These are phyloP conservation scores for Leptodontidium sp. DNA, from an alignment of 2,329 filamentous ascomycete species.

Conservation along the genomic window DNA sequence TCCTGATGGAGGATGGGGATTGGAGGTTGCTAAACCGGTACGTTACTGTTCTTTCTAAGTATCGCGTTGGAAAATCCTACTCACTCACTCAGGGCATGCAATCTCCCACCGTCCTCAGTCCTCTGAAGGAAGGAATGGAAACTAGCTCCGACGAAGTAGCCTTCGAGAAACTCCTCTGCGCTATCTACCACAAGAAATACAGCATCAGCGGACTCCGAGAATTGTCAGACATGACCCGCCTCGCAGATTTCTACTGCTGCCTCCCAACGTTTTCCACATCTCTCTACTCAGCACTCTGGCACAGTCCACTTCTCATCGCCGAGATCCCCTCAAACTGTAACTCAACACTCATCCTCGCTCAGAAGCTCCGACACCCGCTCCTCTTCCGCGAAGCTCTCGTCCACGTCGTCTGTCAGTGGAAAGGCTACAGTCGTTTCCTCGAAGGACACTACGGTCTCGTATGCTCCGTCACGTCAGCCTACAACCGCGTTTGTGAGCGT, in stretches of 20 bases:
- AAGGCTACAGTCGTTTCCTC: constrained; percentile 18
- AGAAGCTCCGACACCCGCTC: constrained; percentile 27
- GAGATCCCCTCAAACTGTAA: constrained; percentile 19
- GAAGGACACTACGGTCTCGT: constrained; percentile 21
- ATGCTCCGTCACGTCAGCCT: constrained; percentile 14
- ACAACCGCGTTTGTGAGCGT: constrained; percentile 24
- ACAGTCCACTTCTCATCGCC: constrained; percentile 14
- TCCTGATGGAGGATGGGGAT: constrained; percentile 29
- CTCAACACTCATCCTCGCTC: constrained; percentile 23
- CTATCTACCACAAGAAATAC: constrained; percentile 31
- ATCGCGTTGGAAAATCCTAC: neutral
- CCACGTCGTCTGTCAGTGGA: constrained; percentile 27
- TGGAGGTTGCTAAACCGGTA: constrained; percentile 23
- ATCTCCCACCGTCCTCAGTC: constrained; percentile 13
- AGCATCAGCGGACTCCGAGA: constrained; percentile 1
- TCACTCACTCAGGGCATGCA: neutral
- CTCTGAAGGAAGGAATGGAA: neutral
- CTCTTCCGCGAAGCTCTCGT: constrained; percentile 31
- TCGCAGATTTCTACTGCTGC: constrained; percentile 30
- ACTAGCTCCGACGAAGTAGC: constrained; percentile 5
- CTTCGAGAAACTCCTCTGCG: constrained; percentile 30
- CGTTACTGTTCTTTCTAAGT: neutral
- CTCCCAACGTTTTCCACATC: constrained; percentile 25
- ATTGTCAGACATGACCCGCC: constrained; percentile 21
- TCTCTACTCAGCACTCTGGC: constrained; percentile 21